Percentiles rank a stretch among this genome's conserved stretches.
Evolutionary conservation across 2,329 filamentous ascomycete genomes (phyloP).

Genomic region (Gnomoniopsis smithogilvyi): DNA sequence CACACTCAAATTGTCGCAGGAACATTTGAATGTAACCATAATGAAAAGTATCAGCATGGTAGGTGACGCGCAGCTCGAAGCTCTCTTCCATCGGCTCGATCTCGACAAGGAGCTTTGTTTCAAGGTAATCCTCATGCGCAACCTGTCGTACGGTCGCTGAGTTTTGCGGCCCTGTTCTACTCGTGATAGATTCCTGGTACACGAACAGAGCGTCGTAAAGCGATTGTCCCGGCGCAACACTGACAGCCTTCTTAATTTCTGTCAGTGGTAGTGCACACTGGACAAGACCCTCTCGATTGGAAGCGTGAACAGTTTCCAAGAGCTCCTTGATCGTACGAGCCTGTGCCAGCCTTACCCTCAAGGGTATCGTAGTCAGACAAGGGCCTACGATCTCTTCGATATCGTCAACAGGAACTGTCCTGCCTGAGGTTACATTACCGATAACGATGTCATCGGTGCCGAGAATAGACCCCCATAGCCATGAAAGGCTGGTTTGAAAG

Average conservation of each 20-base stretch:
- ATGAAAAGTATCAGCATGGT: slow-evolving; percentile 47
- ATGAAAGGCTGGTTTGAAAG: slow-evolving; percentile 69
- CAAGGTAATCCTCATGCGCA: slow-evolving; percentile 66
- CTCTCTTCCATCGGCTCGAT: slow-evolving; percentile 57
- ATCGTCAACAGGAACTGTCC: slow-evolving; percentile 66
- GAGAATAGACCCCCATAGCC: slow-evolving; percentile 62
- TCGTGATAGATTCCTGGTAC: slow-evolving; percentile 72
- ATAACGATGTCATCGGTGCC: slow-evolving; percentile 67
- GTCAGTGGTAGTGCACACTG: slow-evolving; percentile 62
- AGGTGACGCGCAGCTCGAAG: slow-evolving; percentile 45
- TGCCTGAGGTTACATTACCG: slow-evolving; percentile 78
- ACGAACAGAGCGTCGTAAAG: slow-evolving; percentile 79
- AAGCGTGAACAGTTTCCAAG: slow-evolving; percentile 58
- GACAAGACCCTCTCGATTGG: slow-evolving; percentile 63
- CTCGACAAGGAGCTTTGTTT: slow-evolving; percentile 74
- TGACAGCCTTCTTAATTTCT: slow-evolving; percentile 64
- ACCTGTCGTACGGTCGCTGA: slow-evolving; percentile 45
- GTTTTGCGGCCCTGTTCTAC: slow-evolving; percentile 15
- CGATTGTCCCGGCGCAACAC: slow-evolving; percentile 48
- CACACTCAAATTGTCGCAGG: slow-evolving; percentile 55
- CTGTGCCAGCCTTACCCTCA: slow-evolving; percentile 58
- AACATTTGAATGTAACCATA: slow-evolving; percentile 53
- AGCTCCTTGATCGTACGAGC: slow-evolving; percentile 56
- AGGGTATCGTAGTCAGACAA: slow-evolving; percentile 72
- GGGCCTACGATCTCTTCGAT: slow-evolving; percentile 77